A percentile compares a stretch with the other conserved stretches of the same genome.
phyloP scores from a whole-genome alignment of 345 rosid species.

The Erodium maritimum region DNA sequence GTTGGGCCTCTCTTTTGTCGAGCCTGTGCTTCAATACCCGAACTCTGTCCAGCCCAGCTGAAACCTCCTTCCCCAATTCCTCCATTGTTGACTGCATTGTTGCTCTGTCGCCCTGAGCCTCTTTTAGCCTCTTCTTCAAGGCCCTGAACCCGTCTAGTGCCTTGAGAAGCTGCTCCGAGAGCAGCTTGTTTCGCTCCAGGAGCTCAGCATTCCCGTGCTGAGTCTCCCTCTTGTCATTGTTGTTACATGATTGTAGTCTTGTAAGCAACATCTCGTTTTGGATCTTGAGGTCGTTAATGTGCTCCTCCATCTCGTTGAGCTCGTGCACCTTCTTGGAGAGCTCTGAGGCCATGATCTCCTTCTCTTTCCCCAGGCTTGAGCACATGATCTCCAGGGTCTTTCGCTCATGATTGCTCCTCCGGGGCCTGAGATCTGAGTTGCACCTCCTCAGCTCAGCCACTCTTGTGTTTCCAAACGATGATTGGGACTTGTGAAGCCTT shows the following conservation, averaged over 20 bases:
- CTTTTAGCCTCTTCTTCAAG: slow-evolving; percentile 47
- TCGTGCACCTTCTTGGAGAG: slow-evolving; percentile 56
- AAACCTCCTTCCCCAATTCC: slow-evolving; percentile 29
- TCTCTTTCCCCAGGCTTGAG: slow-evolving; percentile 78
- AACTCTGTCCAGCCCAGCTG: slow-evolving; percentile 26
- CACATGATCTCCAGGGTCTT: slow-evolving; percentile 76
- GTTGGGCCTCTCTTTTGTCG: slow-evolving; percentile 5
- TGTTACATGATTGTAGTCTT: slow-evolving; percentile 2
- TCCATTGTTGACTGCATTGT: slow-evolving; percentile 20
- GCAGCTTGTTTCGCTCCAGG: slow-evolving; percentile 44
- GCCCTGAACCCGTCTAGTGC: slow-evolving; percentile 58
- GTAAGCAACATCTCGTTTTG: slow-evolving; percentile 42
- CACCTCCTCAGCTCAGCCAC: slow-evolving; percentile 58
- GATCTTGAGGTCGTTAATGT: slow-evolving; percentile 40
- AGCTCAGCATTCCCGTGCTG: slow-evolving; percentile 21
- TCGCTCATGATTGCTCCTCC: slow-evolving; percentile 20
- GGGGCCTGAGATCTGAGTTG: slow-evolving; percentile 51
- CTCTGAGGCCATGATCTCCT: slow-evolving; percentile 61
- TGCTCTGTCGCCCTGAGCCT: slow-evolving; percentile 34
- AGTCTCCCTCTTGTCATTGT: no score
- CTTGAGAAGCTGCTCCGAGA: slow-evolving; percentile 61
- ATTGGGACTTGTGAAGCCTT: slow-evolving; percentile 47
- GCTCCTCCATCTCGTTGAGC: slow-evolving; percentile 51
- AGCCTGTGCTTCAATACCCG: slow-evolving; percentile 23
- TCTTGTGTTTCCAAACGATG: slow-evolving; percentile 15